Conservation (phyloP, 129 eudicot species). For the Saposhnikovia divaricata region DNA sequence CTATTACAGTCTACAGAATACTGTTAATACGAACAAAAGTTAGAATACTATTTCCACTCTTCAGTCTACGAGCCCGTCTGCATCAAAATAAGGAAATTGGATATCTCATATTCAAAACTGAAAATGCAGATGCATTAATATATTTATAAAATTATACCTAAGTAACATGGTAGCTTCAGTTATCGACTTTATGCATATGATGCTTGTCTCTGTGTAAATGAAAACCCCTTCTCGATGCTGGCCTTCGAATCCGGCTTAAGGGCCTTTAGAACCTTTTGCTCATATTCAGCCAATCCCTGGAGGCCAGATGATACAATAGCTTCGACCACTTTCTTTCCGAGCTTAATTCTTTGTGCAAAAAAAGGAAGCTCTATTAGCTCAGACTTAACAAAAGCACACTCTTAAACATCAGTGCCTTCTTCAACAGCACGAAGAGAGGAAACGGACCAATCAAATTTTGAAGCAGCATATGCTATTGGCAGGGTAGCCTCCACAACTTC, state of each 20-base stretch:
- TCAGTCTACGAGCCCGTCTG: background rate
- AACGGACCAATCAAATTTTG: slow-evolving; percentile 77
- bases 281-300: slow-evolving; percentile 57
- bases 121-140: slow-evolving; percentile 11
- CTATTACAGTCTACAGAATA: too few relatives aligned
- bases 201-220: slow-evolving; percentile 39
- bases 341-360: too few relatives aligned
- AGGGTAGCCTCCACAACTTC: slow-evolving; percentile 20
- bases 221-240: slow-evolving; percentile 71
- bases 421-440: slow-evolving; percentile 68
- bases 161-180: slow-evolving; percentile 1
- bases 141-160: too few relatives aligned
- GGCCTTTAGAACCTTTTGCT: slow-evolving; percentile 55
- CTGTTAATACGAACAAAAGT: too few relatives aligned
- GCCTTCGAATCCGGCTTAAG: slow-evolving; percentile 54
- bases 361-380: slow-evolving; percentile 56
- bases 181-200: slow-evolving; percentile 1
- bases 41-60: slow-evolving; percentile 19
- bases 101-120: slow-evolving; percentile 29
- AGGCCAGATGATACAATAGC: slow-evolving; percentile 44
- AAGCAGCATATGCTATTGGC: slow-evolving; percentile 82
- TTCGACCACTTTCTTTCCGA: slow-evolving; percentile 13
- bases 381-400: slow-evolving; percentile 58
- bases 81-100: background rate
- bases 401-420: slow-evolving; percentile 64